Evolutionary conservation across 371 early-diverging fungal genomes (phyloP).

Genomic region (Rhizomucor pusillus): DNA sequence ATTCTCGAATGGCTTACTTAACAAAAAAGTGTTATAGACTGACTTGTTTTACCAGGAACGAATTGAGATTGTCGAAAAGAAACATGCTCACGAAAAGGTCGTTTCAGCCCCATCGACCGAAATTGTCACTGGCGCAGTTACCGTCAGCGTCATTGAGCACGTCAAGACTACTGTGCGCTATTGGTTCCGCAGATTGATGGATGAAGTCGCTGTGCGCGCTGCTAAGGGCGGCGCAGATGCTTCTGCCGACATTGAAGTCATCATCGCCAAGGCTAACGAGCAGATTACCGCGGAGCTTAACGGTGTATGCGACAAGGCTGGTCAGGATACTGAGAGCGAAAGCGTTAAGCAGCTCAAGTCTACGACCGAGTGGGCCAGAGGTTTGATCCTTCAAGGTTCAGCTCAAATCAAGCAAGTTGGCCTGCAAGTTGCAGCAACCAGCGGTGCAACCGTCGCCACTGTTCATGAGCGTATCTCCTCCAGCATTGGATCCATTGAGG

Average conservation of each 20-base stretch:
- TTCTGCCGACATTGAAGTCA: conserved; percentile 26
- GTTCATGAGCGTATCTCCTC: conserved; percentile 1
- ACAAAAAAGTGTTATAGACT: too few relatives aligned
- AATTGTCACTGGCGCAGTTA: neutral
- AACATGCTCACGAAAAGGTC: neutral
- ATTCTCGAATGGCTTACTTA: too few relatives aligned
- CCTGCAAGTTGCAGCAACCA: neutral
- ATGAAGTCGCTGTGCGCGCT: neutral
- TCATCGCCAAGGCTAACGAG: conserved; percentile 22
- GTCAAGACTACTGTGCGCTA: conserved; percentile 23
- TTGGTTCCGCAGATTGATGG: conserved; percentile 25
- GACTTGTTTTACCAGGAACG: too few relatives aligned
- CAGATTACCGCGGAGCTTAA: conserved; percentile 4
- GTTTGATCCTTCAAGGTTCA: conserved; percentile 4
- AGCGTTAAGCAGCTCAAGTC: neutral
- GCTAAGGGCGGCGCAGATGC: conserved; percentile 1
- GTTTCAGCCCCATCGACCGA: neutral
- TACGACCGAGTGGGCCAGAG: conserved; percentile 6
- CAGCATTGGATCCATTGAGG: conserved; percentile 1
- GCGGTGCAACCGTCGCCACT: neutral
- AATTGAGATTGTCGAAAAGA: neutral
- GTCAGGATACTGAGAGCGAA: neutral
- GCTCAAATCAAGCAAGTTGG: conserved; percentile 7
- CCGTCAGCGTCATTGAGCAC: conserved; percentile 7
- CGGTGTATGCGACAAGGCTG: neutral